Evolutionary conservation across 148 eudicot genomes (phyloP).

Genomic region (Rheum nobile): DNA sequence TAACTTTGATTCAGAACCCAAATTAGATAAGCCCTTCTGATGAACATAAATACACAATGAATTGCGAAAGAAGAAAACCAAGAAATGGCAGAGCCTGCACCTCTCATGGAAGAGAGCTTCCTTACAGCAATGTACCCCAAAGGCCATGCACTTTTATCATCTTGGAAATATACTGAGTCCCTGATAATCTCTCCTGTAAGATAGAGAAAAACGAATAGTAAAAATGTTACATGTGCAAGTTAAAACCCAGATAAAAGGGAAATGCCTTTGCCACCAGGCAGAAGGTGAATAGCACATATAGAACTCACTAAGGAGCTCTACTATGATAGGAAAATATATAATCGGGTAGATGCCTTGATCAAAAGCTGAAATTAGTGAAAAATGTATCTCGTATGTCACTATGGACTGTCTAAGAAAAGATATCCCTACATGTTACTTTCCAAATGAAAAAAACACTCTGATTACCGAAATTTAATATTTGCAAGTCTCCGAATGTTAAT

Average conservation of each 20-base stretch:
- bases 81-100: constrained; percentile 15
- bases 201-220: background rate
- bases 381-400: background rate
- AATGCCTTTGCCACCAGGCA: background rate
- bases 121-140: constrained; percentile 51
- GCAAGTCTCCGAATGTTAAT: constrained; percentile 34
- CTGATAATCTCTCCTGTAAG: constrained; percentile 39
- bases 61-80: background rate
- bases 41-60: background rate
- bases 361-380: background rate
- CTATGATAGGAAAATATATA: background rate
- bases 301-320: background rate
- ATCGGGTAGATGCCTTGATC: background rate
- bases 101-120: constrained; percentile 44
- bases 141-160: constrained; percentile 43
- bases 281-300: background rate
- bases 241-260: background rate
- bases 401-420: background rate
- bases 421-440: background rate
- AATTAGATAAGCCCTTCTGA: background rate
- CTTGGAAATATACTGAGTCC: constrained; percentile 35
- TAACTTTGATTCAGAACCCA: background rate
- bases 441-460: background rate
- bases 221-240: background rate
- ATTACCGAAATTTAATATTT: constrained; percentile 45